Base-by-base conservation (phyloP, 805 yeast species). In the Kockiozyma suomiensis region DNA sequence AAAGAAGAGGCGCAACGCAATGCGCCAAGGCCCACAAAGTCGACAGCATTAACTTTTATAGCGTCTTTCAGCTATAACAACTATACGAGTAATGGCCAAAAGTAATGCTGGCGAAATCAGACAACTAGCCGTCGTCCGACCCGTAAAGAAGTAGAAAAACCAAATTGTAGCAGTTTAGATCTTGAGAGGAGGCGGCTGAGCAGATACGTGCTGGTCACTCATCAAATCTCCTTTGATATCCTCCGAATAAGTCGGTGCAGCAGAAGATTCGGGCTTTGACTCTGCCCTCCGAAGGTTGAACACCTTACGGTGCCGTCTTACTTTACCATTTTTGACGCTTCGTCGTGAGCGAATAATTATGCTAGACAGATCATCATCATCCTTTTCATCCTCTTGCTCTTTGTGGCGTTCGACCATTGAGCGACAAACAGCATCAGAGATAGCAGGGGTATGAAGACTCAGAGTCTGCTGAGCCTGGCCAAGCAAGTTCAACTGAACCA, bases 401-500 rank as follows among this genome's bases (percentile, higher is more conserved):
- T 52, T 46, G 15, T 59, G 63, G 19, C 60, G 57, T 41, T 57
- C 63, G 21, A 62, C 53, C 66, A 61, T 62, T 25, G 85, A 81
- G 61, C 90, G 76, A 66, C 83, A 86, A 19, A 85, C 79, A 2
- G 84, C 80, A 61, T 82, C 83, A 28, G 78, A 79, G 63, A 87
- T 80, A 33, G 78, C 75, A 3, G 88, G 85, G 0, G 88, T 80
- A 26, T 82, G 79, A 50, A 93, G 73, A n/a, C 88, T 83, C 62
- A 93, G 78, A 0, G 97, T 89, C 66, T 88, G 90, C 64, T 97
- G 82, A 1, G 93, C 85, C 15, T 86, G 83, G 50, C 84, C 82
- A 59, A 93, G 76, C 3, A 88, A 81, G 0, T 88, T 81, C 13
- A 92, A 78, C 68, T 87, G 80, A 70, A 85, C 77, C 79, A 85